Percentiles rank a stretch among this genome's conserved stretches.
These are phyloP conservation scores for Suhomyces atakaporum DNA, from an alignment of 1,139 yeast species.

Conservation along the genomic window DNA sequence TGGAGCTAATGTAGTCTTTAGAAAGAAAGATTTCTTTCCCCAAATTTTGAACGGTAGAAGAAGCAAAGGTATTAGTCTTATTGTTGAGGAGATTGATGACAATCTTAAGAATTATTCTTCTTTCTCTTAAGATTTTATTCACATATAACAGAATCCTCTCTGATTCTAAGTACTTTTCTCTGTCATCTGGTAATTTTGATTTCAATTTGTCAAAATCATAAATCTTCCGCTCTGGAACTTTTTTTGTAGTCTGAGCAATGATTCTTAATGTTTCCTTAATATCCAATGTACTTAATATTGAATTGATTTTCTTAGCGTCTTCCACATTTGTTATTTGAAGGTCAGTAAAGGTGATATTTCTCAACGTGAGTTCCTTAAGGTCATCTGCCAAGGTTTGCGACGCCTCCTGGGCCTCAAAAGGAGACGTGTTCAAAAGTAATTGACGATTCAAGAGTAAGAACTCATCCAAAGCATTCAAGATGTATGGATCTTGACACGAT, in stretches of 20 bases:
- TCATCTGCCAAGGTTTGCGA: slow-evolving; percentile 11
- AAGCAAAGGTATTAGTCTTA: slow-evolving; percentile 31
- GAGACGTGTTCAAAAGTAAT: slow-evolving; percentile 32
- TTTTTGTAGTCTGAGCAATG: slow-evolving; percentile 40
- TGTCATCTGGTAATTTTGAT: slow-evolving; percentile 40
- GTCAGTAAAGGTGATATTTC: slow-evolving; percentile 42
- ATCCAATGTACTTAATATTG: slow-evolving; percentile 34
- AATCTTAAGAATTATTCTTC: slow-evolving; percentile 46
- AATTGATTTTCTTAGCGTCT: slow-evolving; percentile 44
- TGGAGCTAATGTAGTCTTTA: slow-evolving; percentile 24
- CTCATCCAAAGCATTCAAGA: slow-evolving; percentile 45
- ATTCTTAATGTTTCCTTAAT: slow-evolving; percentile 48
- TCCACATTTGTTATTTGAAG: slow-evolving; percentile 32
- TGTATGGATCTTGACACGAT: slow-evolving; percentile 34
- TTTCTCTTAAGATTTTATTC: slow-evolving; percentile 44
- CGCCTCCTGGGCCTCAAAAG: slow-evolving; percentile 26
- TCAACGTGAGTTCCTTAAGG: slow-evolving; percentile 35
- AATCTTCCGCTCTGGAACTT: slow-evolving; percentile 35
- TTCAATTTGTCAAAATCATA: slow-evolving; percentile 27
- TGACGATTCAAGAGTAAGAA: slow-evolving; percentile 41
- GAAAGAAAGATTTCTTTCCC: slow-evolving; percentile 42
- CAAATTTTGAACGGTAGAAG: slow-evolving; percentile 37
- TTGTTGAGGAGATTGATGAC: slow-evolving; percentile 39
- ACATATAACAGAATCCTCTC: slow-evolving; percentile 34
- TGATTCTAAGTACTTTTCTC: slow-evolving; percentile 32